Evolutionary conservation across 1,284 basidiomycete species (phyloP), one percentile per base, ranked within the genome.

Genomic region (Fomitopsis betulina): DNA sequence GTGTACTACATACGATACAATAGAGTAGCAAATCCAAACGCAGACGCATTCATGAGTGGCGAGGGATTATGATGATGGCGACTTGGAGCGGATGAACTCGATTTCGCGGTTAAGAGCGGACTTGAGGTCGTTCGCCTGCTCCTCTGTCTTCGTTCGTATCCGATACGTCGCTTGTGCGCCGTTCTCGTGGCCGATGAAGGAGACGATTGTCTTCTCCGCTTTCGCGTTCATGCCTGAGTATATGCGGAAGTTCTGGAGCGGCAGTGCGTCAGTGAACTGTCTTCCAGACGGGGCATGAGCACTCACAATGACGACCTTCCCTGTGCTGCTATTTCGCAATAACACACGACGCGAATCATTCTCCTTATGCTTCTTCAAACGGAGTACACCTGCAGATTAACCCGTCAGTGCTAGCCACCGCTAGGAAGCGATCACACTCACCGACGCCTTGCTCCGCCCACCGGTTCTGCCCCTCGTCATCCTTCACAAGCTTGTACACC

Each of bases 281-380:
- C 1, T 3, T 17, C 21, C 1, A 23, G n/a, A 33, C 13, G 23
- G 13, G 37, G n/a, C 8, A 38, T 1, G 37, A 43, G 4, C 19
- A 79, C 86, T 57, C 60, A 91, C 89, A 39, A 91, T 76, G 58
- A 83, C 76, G 61, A 92, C 83, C 67, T 86, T 88, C 19, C 89
- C 89, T 32, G 85, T 89, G 43, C 73, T 80, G 64, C 81, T 88
- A 61, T 89, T 90, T 55, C 89, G 78, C 62, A 89, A 73, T 33
- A 92, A 73, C 58, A 88, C 65, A 49, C 90, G 77, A 40, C 87
- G 77, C 53, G 75, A 67, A 39, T 72, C 74, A 0, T 75, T 83
- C 60, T 79, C 78, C 62, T 85, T 89, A 68, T 91, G 82, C 65
- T 81, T 89, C 70, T 92, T 91, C 60, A 91, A 65, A 56, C 85